phyloP scores from a whole-genome alignment of 176 grass and related monocot species.

The Urochloa ruziziensis region DNA sequence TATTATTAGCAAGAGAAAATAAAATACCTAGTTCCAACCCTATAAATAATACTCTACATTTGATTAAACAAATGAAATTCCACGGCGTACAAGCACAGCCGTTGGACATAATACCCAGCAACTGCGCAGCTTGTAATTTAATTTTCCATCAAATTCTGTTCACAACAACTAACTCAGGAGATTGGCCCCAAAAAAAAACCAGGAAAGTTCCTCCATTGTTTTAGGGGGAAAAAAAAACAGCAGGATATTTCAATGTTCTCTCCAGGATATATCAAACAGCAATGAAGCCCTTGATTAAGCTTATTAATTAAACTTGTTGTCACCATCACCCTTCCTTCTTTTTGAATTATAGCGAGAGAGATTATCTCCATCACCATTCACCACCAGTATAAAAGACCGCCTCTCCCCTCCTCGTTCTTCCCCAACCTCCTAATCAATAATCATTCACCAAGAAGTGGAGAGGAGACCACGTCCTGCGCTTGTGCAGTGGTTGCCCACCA shows the following conservation, averaged over 20 bases:
- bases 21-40: neutral
- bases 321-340: neutral
- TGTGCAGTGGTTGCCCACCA: conserved; percentile 9
- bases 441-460: neutral
- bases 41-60: neutral
- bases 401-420: neutral
- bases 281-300: neutral
- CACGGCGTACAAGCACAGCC: neutral
- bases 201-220: neutral
- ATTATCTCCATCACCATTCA: neutral
- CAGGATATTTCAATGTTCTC: neutral
- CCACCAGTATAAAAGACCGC: neutral
- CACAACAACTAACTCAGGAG: too few species aligned
- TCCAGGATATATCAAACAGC: neutral
- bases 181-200: too few species aligned
- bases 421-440: conserved; percentile 8
- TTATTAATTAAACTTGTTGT: neutral
- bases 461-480: conserved; percentile 27
- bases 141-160: neutral
- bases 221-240: too few species aligned
- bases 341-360: neutral
- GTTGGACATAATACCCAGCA: neutral
- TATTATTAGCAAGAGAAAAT: too few species aligned
- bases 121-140: neutral
- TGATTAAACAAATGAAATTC: neutral